Percentiles rank a stretch among this genome's conserved stretches.
Evolutionary conservation across 2,329 filamentous ascomycete species (phyloP).

Genomic region (Fusarium albidum): DNA sequence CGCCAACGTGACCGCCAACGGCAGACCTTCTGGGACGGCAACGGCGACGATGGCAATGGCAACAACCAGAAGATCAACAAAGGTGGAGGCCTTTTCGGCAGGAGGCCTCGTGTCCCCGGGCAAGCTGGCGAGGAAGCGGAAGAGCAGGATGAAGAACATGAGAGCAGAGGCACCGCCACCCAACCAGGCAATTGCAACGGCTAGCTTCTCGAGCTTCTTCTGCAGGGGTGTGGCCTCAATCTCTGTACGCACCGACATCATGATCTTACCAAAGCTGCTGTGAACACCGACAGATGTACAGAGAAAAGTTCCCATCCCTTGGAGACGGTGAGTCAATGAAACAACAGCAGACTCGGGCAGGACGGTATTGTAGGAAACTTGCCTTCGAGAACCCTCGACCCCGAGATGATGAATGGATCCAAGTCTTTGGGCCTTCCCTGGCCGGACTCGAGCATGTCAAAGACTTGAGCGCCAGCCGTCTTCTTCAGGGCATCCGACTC

Average conservation of each 20-base stretch:
- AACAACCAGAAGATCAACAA: slow-evolving; percentile 70
- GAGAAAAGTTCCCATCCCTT: slow-evolving; percentile 63
- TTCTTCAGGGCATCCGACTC: slow-evolving; percentile 76
- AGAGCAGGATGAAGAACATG: slow-evolving; percentile 80
- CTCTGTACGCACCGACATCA: slow-evolving; percentile 64
- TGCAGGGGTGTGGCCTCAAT: slow-evolving; percentile 62
- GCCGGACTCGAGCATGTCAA: no score
- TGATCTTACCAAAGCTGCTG: slow-evolving; percentile 61
- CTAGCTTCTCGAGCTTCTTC: slow-evolving; percentile 57
- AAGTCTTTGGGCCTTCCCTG: slow-evolving; percentile 61
- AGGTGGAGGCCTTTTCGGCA: slow-evolving; percentile 63
- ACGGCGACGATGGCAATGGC: slow-evolving; percentile 73
- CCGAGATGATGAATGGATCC: slow-evolving; percentile 72
- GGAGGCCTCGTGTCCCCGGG: slow-evolving; percentile 55
- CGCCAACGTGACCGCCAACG: slow-evolving; percentile 72
- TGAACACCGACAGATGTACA: slow-evolving; percentile 63
- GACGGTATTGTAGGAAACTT: no score
- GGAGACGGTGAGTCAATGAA: no score
- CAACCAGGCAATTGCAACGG: no score
- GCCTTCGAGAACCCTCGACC: slow-evolving; percentile 62
- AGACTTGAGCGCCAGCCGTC: no score
- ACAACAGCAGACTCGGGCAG: no score
- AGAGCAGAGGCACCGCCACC: slow-evolving; percentile 66
- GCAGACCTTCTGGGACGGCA: slow-evolving; percentile 71
- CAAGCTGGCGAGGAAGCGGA: slow-evolving; percentile 77